Base-by-base conservation (phyloP, 192 early-diverging fungal species). In the Chytriomyces hyalinus region DNA sequence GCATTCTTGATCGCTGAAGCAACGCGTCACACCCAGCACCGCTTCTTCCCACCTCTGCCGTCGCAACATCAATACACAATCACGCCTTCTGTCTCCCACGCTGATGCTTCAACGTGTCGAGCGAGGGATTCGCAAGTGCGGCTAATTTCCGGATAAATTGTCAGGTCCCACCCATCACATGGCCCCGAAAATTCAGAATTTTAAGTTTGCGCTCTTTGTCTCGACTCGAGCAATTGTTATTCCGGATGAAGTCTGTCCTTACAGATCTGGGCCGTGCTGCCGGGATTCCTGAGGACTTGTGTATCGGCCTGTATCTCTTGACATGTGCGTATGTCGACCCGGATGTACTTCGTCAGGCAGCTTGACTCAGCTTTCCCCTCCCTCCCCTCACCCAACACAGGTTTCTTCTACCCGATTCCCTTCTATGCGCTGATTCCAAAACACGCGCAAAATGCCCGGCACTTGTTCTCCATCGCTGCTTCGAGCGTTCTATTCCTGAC, bases 381-480 rank as follows among this genome's bases (percentile, higher is more conserved):
- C 20, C 13, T 20, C 13, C 53, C 20, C 13, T 20, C 13, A 4
- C 13, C 53, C 15, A 20, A 57, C 8, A 48, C 66, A 73, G 71
- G 46, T 46, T 36, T 49, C 46, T 73, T 49, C 61, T 62, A n/a
- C 26, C 61, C 49, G 28, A n/a, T n/a, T n/a, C n/a, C 26, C 61
- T 62, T 73, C 59, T 73, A 47, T 49, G 71, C 61, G 24, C 44
- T 73, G 5, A 73, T 73, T n/a, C 71, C 71, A 1, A 11, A 36
- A 8, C 28, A 63, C 13, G 47, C 49, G 22, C 68, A 46, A 24
- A 49, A 68, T 8, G 10, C 48, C 47, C 80, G 82, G 11, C 87
- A 88, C 60, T n/a, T 82, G 8, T 88, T 81, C 65, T 87, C 85
- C 3, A 77, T 87, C 59, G 48, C 74, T 36, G 65, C 79, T 11